These are phyloP conservation scores for Talaromyces wortmannii DNA, from an alignment of 495 filamentous ascomycete genomes.

Conservation along the genomic window DNA sequence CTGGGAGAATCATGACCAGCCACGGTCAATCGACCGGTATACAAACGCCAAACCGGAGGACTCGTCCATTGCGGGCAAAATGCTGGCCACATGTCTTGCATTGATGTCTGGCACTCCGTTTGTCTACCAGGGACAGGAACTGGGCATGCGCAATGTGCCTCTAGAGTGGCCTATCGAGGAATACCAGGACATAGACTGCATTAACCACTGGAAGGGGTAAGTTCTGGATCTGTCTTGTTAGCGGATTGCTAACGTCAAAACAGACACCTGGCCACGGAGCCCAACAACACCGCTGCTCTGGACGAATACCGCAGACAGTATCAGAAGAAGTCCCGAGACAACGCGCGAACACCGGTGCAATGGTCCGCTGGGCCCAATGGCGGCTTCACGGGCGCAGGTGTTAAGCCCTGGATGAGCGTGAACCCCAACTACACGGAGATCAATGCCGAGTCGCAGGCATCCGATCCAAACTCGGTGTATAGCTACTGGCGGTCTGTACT, in stretches of 20 bases:
- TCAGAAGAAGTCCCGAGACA: conserved; percentile 48
- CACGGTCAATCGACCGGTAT: conserved; percentile 56
- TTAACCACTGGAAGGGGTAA: conserved; percentile 54
- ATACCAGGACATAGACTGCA: conserved; percentile 65
- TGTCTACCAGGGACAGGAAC: conserved; percentile 71
- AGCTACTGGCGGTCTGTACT: conserved; percentile 48
- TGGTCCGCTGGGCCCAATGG: conserved; percentile 42
- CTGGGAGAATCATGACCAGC: conserved; percentile 70
- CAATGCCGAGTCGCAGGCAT: conserved; percentile 45
- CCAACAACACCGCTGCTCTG: conserved; percentile 24
- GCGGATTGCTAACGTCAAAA: not conserved
- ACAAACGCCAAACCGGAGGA: conserved; percentile 38
- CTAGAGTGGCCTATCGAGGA: conserved; percentile 55
- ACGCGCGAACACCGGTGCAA: conserved; percentile 49
- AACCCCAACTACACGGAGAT: conserved; percentile 42
- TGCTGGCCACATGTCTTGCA: conserved; percentile 53
- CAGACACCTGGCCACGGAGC: conserved; percentile 28
- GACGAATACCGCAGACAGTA: conserved; percentile 29
- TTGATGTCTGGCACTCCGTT: conserved; percentile 63
- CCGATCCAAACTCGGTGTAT: conserved; percentile 38
- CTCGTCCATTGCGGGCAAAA: conserved; percentile 47
- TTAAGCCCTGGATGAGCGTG: conserved; percentile 57
- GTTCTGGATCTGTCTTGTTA: not conserved
- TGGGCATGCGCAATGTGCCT: conserved; percentile 70
- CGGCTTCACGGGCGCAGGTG: conserved; percentile 41